Base-by-base conservation (phyloP, 805 yeast species). In the Nakazawaea sp. region DNA sequence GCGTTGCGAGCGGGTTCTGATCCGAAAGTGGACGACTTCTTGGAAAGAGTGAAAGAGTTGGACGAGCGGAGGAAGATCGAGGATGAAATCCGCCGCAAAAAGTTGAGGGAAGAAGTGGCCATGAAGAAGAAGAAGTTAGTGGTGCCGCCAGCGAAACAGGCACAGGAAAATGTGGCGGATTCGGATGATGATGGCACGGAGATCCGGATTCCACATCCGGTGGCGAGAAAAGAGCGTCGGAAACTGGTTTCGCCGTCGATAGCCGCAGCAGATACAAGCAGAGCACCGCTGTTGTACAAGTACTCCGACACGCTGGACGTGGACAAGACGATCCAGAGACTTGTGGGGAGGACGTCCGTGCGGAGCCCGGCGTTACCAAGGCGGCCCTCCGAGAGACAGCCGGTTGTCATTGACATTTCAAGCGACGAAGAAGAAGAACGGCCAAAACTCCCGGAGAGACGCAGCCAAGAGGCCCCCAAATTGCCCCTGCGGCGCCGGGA, bases 31-130 rank as follows among this genome's bases (percentile, higher is more conserved):
- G 43, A 41, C 5, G 43, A 35, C 12, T 45, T 45, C 28, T 31
- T 45, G 13, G 35, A 38, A 9, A 29, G 44, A 17, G 48, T 43
- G 15, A 30, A 30, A 18, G 45, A 45, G 27, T 30, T 45, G 18
- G 45, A 43, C 28, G 39, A 36, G 15, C 30, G 38, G 11, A 27
- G 46, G 20, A 27, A 20, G 21, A 17, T 32, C 21, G 46, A 43
- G 27, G 48, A 45, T 23, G 33, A 28, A 12, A 10, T 37, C 27
- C 26, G 48, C 13, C 20, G 42, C 17, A n/a, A 21, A 24, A 37
- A 34, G 25, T 33, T 45, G 13, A 37, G 35, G 30, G 36, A 33
- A 13, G 42, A 45, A 7, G 38, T 45, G 9, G 44, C 29, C 4
- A 17, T 15, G 21, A 37, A 37, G 43, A 43, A 40, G 36, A 27